A percentile compares a stretch with the other conserved stretches of the same genome.
Evolutionary conservation across 192 early-diverging fungal genomes (phyloP).

Genomic region (Anaeromyces robustus): DNA sequence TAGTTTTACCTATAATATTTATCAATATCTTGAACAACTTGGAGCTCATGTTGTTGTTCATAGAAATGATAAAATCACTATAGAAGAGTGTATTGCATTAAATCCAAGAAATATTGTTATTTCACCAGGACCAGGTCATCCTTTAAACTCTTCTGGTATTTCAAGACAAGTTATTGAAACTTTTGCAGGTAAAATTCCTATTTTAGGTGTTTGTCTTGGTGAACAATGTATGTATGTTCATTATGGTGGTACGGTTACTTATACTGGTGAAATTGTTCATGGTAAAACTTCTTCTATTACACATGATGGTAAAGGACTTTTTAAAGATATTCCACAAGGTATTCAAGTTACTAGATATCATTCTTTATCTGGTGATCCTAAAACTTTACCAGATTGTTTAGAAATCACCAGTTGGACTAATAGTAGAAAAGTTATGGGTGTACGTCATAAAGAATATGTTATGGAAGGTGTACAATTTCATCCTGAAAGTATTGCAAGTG

Average conservation of each 20-base stretch:
- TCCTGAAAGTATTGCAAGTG: conserved; percentile 91
- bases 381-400: conserved; percentile 59
- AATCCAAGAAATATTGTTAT: conserved; percentile 88
- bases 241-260: conserved; percentile 82
- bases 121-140: conserved; percentile 93
- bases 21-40: conserved; percentile 79
- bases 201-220: conserved; percentile 93
- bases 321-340: conserved; percentile 63
- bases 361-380: conserved; percentile 76
- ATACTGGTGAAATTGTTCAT: conserved; percentile 92
- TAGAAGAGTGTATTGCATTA: conserved; percentile 65
- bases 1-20: conserved; percentile 96
- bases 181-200: conserved; percentile 89
- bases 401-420: conserved; percentile 76
- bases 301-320: conserved; percentile 84
- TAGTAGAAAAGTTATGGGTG: conserved; percentile 82
- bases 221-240: conserved; percentile 95
- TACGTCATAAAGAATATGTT: conserved; percentile 73
- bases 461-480: conserved; percentile 98
- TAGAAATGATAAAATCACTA: conserved; percentile 84
- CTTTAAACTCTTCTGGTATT: conserved; percentile 73
- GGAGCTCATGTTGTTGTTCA: conserved; percentile 85
- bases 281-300: conserved; percentile 81
- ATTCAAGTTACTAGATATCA: conserved; percentile 91
- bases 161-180: conserved; percentile 72